Evolutionary conservation across 2,329 filamentous ascomycete species (phyloP), one percentile per base, ranked within the genome.

Genomic region (Xylariaceae sp.): DNA sequence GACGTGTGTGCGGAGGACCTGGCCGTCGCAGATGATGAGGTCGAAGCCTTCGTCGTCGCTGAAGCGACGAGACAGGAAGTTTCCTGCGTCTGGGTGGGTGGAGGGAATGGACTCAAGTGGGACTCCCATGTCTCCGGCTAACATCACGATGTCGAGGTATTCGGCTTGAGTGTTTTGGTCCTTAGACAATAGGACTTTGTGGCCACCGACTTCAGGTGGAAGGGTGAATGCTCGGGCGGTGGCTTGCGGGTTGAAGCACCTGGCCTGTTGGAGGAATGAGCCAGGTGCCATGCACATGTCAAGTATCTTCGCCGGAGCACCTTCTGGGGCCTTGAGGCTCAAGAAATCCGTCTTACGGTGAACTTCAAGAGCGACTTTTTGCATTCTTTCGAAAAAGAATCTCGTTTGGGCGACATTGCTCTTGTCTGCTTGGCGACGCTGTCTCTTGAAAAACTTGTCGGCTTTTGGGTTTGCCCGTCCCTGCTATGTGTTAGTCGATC

Each of bases 281-380:
- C 78, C 79, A 0, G 79, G 79, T 0, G 79, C 79, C 66, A 77
- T 74, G 60, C 79, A 80, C 52, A 80, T 67, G 54, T 83, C 78
- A 1, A 83, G 71, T 17, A 82, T 66, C 10, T 40, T 58, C 1
- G 57, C 54, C 6, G 49, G 53, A n/a, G 32, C 3, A 44, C 46
- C 1, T 42, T 22, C 14, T 17, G n/a, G 39, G 6, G 11, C 30
- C 2, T 5, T 2, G 12, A 69, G 49, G 11, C 42, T 49, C n/a
- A 76, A 63, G 12, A 63, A 68, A 2, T 50, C 45, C 1, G 68
- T 72, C 0, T 46, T 45, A 0, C 33, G 9, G 7, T 79, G 56
- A 18, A 81, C 58, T 43, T 78, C 69, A 2, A 61, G 14, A 1
- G 61, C 74, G 33, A 80, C 75, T 1, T 50, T 44, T 38, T 59